Base-by-base conservation (phyloP, 495 filamentous ascomycete genomes). In the Lepraria neglecta region DNA sequence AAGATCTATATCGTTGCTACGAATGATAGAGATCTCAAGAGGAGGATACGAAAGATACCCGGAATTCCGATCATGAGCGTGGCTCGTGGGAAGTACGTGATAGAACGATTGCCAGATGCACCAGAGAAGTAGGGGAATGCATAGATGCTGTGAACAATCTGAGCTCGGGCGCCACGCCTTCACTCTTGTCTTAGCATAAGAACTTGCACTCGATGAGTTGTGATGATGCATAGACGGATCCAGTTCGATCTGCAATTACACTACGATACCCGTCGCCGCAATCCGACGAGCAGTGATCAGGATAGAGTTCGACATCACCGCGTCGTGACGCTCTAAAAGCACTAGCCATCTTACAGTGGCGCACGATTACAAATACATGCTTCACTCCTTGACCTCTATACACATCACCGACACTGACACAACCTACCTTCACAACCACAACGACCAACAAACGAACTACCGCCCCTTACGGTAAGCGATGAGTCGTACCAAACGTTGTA, bases 101-200 rank as follows among this genome's bases (percentile, higher is more conserved):
- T 98, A 69, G 92, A 97, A 77, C 81, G 91, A 64, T 75, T 97
- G 42, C 92, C 91, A 0, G 88, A 92, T 70, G 89, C 89, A 59
- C 84, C 87, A 55, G 82, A 84, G 66, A 81, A 80, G 65, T 60
- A 60, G 11, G 42, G 40, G 11, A 1, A 24, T 31, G 30, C 3
- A 33, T 19, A 9, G 24, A n/a, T 0, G 9, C 27, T 21, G 10
- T 24, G 24, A 24, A 24, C 1, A 24, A 24, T 24, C 24, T 24
- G 24, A 24, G 24, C 24, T 24, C 24, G 24, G 24, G 24, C 2
- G 24, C 24, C 24, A 24, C 24, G 2, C 24, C 24, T 24, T 24
- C 24, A 24, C 24, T 24, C 24, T 24, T 24, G 24, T 24, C 24
- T 24, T 24, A 24, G 24, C 2, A 24, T 24, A 24, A 45, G 14